A percentile compares a stretch with the other conserved stretches of the same genome.
These are phyloP conservation scores for Ciborinia camelliae DNA, from an alignment of 2,329 filamentous ascomycete species.

Conservation along the genomic window DNA sequence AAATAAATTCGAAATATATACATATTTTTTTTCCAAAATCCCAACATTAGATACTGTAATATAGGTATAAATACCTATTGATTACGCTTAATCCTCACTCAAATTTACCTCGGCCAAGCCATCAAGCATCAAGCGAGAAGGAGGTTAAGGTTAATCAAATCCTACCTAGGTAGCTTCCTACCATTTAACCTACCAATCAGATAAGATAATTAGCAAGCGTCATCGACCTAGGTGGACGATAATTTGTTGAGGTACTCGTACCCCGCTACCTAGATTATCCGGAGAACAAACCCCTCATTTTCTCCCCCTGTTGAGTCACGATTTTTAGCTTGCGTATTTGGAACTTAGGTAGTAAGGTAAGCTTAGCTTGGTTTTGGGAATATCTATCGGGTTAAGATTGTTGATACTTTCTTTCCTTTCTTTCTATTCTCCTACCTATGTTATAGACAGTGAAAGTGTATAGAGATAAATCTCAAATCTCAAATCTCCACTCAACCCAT, in stretches of 20 bases:
- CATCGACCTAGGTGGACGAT: no score
- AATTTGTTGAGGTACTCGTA: neutral
- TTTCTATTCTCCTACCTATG: neutral
- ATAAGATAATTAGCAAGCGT: neutral
- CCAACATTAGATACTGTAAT: neutral
- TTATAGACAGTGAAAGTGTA: neutral
- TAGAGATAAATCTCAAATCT: neutral
- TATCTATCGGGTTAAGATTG: neutral
- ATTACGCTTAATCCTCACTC: no score
- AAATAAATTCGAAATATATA: neutral
- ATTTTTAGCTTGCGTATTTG: neutral
- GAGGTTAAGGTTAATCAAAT: no score
- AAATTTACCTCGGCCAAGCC: no score
- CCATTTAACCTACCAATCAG: neutral
- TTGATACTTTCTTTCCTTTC: neutral
- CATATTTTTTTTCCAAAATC: neutral
- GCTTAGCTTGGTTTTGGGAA: neutral
- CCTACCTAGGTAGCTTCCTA: no score
- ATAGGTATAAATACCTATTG: no score
- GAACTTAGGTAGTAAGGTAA: neutral
- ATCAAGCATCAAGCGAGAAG: no score
- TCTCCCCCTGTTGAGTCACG: slow-evolving; percentile 10
- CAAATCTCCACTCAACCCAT: neutral
- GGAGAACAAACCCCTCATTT: slow-evolving; percentile 1
- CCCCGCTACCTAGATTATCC: neutral